A percentile compares a stretch with the other conserved stretches of the same genome.
Conservation (phyloP, 2,329 filamentous ascomycete species). For the Fusarium pseudocircinatum region DNA sequence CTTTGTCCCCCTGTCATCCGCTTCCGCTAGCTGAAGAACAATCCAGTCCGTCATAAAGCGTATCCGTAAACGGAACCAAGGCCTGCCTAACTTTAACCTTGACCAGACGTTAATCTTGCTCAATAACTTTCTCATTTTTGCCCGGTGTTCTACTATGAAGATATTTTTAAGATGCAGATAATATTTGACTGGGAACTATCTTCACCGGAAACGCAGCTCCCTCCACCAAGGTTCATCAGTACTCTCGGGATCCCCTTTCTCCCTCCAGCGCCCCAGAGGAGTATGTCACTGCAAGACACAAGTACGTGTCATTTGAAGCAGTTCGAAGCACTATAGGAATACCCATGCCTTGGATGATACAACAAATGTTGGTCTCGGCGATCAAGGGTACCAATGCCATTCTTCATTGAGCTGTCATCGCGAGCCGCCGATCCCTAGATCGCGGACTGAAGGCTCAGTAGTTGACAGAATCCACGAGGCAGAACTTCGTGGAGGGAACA, state of each 20-base stretch:
- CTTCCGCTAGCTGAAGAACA: neutral
- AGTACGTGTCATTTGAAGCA: fast-evolving
- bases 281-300: neutral
- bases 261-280: neutral
- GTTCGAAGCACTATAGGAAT: fast-evolving
- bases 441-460: no score
- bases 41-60: neutral
- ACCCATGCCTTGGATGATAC: neutral
- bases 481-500: no score
- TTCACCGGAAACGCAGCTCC: no score
- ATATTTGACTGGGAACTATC: no score
- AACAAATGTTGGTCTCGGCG: neutral
- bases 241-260: neutral
- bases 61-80: neutral
- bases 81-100: no score
- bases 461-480: fast-evolving
- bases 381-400: neutral
- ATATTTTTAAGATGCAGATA: no score
- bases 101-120: no score
- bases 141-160: fast-evolving
- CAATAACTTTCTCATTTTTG: no score
- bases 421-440: neutral
- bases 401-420: neutral
- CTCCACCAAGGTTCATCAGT: no score
- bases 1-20: neutral